Evolutionary conservation across 352 stramenopile genomes (phyloP), one percentile per base, ranked within the genome.

Genomic region (Globisporangium okanoganense): DNA sequence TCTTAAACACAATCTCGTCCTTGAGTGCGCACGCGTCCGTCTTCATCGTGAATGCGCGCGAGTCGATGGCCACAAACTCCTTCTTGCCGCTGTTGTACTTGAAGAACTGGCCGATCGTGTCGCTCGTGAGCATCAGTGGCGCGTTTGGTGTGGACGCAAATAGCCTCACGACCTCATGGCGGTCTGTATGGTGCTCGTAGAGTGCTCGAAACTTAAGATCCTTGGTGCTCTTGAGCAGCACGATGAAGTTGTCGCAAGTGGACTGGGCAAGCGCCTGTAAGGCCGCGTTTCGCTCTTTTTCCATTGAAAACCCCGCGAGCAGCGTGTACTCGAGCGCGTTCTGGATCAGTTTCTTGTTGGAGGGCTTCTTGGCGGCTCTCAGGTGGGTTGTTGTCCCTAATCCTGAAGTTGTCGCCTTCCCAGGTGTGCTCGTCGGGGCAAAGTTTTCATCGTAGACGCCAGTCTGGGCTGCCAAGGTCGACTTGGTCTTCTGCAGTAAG

Each of bases 21-120:
- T 65, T 56, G 14, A 92, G 71, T 25, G 85, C 78, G 33, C 76
- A 90, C 8, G 80, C 85, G 58, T 94, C 85, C 0, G 82, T 94
- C 45, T 77, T 85, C 27, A 89, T 71, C 1, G 82, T 94, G 58
- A 94, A 92, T 0, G 73, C 78, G 2, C 82, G 69, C 18, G 79
- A 84, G 20, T 87, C 72, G 9, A 92, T 78, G 0, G 82, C 57
- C 9, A 79, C 45, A 22, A 94, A 92, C 51, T 84, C 78, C 54
- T 92, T 94, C 44, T 92, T 94, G 25, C 80, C 82, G 12, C 82
- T 91, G 49, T 88, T 94, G 71, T 94, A 92, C 52, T 85, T 86
- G 62, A 92, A 94, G 48, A 92, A 90, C 66, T 91, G 82, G 10
- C 71, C 75, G 31, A 92, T 79, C 16, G 69, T 54, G 5, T 74